Conservation (phyloP, 2,329 filamentous ascomycete genomes). For the Talaromyces marneffei region DNA sequence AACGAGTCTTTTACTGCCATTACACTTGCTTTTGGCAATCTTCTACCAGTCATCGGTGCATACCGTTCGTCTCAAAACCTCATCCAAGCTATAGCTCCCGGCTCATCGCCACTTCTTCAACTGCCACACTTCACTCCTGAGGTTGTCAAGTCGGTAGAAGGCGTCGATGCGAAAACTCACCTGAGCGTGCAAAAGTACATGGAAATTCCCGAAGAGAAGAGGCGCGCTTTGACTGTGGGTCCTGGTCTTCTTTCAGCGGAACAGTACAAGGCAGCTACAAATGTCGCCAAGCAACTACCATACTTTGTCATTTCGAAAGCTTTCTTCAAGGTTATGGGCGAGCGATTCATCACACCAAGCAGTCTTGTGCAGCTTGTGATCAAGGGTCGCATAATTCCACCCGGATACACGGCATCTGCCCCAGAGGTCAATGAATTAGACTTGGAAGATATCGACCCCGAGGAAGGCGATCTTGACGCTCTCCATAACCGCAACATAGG, state of each 20-base stretch:
- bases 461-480: constrained; percentile 85
- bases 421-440: constrained; percentile 71
- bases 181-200: constrained; percentile 82
- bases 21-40: constrained; percentile 78
- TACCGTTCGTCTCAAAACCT: constrained; percentile 79
- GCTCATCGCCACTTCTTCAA: constrained; percentile 81
- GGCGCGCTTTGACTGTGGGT: constrained; percentile 65
- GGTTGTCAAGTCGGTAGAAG: constrained; percentile 42
- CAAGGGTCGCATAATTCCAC: constrained; percentile 89
- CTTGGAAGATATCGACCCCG: constrained; percentile 84
- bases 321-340: constrained; percentile 97
- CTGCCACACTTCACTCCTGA: constrained; percentile 75
- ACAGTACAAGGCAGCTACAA: constrained; percentile 70
- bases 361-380: constrained; percentile 91
- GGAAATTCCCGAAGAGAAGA: constrained; percentile 68
- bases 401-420: constrained; percentile 63
- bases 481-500: constrained; percentile 64
- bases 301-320: constrained; percentile 79
- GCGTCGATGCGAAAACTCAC: constrained; percentile 64
- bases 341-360: constrained; percentile 84
- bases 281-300: constrained; percentile 77
- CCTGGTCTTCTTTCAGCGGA: constrained; percentile 63
- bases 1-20: constrained; percentile 85
- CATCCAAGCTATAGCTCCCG: constrained; percentile 81
- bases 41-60: constrained; percentile 72